These are phyloP conservation scores for Choanephora cucurbitarum DNA, from an alignment of 371 early-diverging fungal species.

Conservation along the genomic window DNA sequence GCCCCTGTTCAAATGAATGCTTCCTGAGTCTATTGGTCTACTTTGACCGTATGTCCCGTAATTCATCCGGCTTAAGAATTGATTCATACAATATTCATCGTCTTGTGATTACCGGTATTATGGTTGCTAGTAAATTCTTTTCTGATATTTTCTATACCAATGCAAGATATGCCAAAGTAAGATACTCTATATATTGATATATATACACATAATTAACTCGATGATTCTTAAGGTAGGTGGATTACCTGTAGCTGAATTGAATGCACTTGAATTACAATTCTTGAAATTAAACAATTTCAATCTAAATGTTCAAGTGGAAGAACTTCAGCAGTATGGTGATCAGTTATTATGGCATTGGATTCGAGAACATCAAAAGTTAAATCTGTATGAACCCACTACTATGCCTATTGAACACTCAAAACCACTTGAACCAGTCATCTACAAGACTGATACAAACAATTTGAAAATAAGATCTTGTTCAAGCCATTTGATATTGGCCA, in stretches of 20 bases:
- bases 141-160: conserved; percentile 89
- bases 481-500: conserved; percentile 3
- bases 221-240: conserved; percentile 85
- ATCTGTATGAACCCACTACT: not conserved
- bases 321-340: conserved; percentile 80
- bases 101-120: conserved; percentile 75
- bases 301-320: conserved; percentile 68
- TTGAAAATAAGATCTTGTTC: conserved; percentile 9
- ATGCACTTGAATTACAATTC: conserved; percentile 87
- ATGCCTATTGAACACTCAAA: not conserved
- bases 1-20: conserved; percentile 76
- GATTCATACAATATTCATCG: conserved; percentile 87
- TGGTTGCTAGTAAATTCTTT: conserved; percentile 80
- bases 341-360: conserved; percentile 64
- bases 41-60: conserved; percentile 65
- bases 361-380: conserved; percentile 1
- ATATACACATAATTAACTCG: too few relatives aligned
- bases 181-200: too few relatives aligned
- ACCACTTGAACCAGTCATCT: conserved; percentile 8
- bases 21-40: conserved; percentile 80
- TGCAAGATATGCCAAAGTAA: conserved; percentile 77
- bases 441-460: conserved; percentile 7
- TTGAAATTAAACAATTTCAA: conserved; percentile 70
- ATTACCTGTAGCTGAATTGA: conserved; percentile 85
- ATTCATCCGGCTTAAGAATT: conserved; percentile 58